These are phyloP conservation scores for Cryptococcus deneoformans DNA, from an alignment of 1,284 basidiomycete genomes.

Conservation along the genomic window DNA sequence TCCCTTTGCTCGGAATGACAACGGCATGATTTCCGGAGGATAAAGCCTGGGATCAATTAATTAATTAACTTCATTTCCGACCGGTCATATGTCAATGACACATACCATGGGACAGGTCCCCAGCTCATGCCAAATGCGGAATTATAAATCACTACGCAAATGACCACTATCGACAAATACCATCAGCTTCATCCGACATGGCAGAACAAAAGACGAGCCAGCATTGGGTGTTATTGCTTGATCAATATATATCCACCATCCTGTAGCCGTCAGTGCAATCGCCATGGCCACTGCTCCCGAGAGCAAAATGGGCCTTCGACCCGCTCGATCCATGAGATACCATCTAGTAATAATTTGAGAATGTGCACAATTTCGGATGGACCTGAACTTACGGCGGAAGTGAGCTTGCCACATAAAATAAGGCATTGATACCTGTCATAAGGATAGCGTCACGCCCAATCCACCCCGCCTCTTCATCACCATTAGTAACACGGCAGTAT, in stretches of 20 bases:
- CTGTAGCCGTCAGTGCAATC: slow-evolving; percentile 43
- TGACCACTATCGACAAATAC: slow-evolving; percentile 59
- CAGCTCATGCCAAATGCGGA: slow-evolving; percentile 73
- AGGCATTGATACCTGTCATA: slow-evolving; percentile 93
- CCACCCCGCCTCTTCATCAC: slow-evolving; percentile 81
- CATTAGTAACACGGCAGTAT: slow-evolving; percentile 32
- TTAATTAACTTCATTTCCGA: neutral
- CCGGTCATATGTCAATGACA: neutral
- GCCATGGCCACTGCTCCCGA: slow-evolving; percentile 70
- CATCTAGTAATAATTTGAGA: slow-evolving; percentile 55
- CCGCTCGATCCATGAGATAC: slow-evolving; percentile 93
- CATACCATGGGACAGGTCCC: slow-evolving; percentile 51
- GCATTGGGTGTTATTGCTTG: slow-evolving; percentile 78
- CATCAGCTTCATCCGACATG: slow-evolving; percentile 1
- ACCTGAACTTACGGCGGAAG: slow-evolving; percentile 53
- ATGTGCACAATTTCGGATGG: neutral
- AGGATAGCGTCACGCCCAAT: slow-evolving; percentile 93
- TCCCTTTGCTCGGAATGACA: slow-evolving; percentile 86
- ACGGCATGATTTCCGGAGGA: slow-evolving; percentile 91
- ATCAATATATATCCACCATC: slow-evolving; percentile 77
- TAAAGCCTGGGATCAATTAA: slow-evolving; percentile 73
- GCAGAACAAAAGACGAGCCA: slow-evolving; percentile 21
- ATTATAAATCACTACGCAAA: slow-evolving; percentile 91
- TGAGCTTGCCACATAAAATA: slow-evolving; percentile 81
- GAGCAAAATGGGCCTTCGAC: slow-evolving; percentile 84